phyloP scores from a whole-genome alignment of 1,284 basidiomycete genomes.

The Trichosporon inkin region DNA sequence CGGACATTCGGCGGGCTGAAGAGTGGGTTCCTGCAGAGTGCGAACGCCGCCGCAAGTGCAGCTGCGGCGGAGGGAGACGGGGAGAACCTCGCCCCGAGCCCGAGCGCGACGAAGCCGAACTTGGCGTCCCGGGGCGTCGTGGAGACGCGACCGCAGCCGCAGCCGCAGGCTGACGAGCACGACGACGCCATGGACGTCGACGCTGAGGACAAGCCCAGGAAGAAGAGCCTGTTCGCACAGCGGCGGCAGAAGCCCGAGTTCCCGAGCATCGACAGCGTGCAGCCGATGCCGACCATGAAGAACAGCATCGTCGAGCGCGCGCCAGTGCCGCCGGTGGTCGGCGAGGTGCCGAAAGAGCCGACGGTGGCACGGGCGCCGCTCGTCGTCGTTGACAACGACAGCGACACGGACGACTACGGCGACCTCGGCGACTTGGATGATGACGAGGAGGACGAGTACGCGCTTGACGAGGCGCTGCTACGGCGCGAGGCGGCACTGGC shows the following conservation, averaged over 20 bases:
- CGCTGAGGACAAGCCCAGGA: constrained; percentile 23
- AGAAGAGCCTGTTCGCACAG: constrained; percentile 38
- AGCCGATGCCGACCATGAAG: constrained; percentile 33
- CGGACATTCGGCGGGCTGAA: constrained; percentile 40
- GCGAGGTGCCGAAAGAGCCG: not conserved
- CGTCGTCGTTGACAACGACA: constrained; percentile 23
- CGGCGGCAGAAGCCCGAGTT: constrained; percentile 19
- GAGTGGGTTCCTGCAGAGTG: constrained; percentile 31
- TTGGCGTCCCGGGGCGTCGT: not conserved
- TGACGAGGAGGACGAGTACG: constrained; percentile 45
- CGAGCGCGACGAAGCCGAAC: not conserved
- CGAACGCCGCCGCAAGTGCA: not conserved
- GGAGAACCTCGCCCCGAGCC: not conserved
- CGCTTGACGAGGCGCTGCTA: constrained; percentile 44
- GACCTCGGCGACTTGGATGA: constrained; percentile 35
- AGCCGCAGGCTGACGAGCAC: not conserved
- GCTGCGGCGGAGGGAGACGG: not conserved
- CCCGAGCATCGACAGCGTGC: constrained; percentile 27
- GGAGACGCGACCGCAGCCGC: not conserved
- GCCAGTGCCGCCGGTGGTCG: not conserved
- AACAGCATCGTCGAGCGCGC: constrained; percentile 32
- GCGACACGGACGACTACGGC: constrained; percentile 33
- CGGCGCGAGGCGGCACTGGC: constrained; percentile 44
- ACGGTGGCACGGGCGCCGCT: not conserved
- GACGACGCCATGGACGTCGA: constrained; percentile 12